Evolutionary conservation across 2,329 filamentous ascomycete species (phyloP).

Genomic region (Blumeria hordei): DNA sequence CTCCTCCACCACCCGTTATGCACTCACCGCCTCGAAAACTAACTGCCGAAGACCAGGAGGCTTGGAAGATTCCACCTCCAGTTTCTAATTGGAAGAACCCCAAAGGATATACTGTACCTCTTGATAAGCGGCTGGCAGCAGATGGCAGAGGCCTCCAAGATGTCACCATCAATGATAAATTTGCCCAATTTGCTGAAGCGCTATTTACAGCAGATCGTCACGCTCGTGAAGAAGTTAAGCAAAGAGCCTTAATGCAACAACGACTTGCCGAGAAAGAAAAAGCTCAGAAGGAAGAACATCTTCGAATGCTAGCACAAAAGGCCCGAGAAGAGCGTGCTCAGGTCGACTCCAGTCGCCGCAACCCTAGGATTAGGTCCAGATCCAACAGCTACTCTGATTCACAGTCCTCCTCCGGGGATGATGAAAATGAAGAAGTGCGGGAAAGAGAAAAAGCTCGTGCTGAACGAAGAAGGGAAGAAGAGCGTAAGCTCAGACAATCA

Average conservation of each 20-base stretch:
- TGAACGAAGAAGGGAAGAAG: slow-evolving; percentile 59
- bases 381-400: slow-evolving; percentile 28
- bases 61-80: slow-evolving; percentile 76
- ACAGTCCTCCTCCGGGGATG: slow-evolving; percentile 18
- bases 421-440: slow-evolving; percentile 42
- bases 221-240: slow-evolving; percentile 82
- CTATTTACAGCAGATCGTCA: slow-evolving; percentile 86
- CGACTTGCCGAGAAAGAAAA: slow-evolving; percentile 92
- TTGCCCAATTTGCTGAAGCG: slow-evolving; percentile 85
- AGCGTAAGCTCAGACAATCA: slow-evolving; percentile 75
- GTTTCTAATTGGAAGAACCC: slow-evolving; percentile 99
- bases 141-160: slow-evolving; percentile 84
- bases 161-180: slow-evolving; percentile 93
- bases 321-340: slow-evolving; percentile 59
- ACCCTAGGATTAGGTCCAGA: slow-evolving; percentile 17
- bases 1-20: slow-evolving; percentile 80
- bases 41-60: slow-evolving; percentile 90
- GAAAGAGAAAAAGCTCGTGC: slow-evolving; percentile 56
- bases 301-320: slow-evolving; percentile 71
- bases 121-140: slow-evolving; percentile 87
- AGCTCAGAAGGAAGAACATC: slow-evolving; percentile 72
- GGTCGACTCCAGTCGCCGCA: slow-evolving; percentile 23
- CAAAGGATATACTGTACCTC: slow-evolving; percentile 85
- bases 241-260: slow-evolving; percentile 86
- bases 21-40: slow-evolving; percentile 86